Evolutionary conservation across 2,329 filamentous ascomycete genomes (phyloP).

Genomic region (Lachnellula subtilissima): DNA sequence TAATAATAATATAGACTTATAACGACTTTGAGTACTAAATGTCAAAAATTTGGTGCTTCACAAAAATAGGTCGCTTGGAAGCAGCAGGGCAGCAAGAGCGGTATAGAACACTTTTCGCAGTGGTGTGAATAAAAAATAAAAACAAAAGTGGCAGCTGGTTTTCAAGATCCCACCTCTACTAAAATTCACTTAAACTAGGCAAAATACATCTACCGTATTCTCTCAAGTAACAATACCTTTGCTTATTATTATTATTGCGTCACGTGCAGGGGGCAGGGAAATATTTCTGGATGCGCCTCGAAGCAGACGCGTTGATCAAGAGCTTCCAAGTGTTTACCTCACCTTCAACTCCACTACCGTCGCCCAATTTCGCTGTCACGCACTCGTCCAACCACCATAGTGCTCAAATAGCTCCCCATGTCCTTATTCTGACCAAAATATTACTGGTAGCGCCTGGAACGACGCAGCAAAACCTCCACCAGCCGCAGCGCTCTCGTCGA

Average conservation of each 20-base stretch:
- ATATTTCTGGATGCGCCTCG: background rate
- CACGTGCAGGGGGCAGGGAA: conserved; percentile 9
- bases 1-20: too few species aligned
- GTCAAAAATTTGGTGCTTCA: too few species aligned
- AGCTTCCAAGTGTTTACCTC: conserved; percentile 10
- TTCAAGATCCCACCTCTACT: background rate
- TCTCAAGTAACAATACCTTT: background rate
- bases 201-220: background rate
- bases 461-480: background rate
- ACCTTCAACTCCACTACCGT: conserved; percentile 4
- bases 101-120: too few species aligned
- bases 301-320: conserved; percentile 2
- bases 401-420: conserved; percentile 18
- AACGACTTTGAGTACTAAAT: too few species aligned
- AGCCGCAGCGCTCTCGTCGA: conserved; percentile 2
- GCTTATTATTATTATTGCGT: conserved; percentile 3
- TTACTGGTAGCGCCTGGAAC: conserved; percentile 10
- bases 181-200: background rate
- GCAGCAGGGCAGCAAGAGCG: background rate
- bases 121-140: too few species aligned
- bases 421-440: conserved; percentile 18
- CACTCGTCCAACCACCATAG: background rate
- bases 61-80: background rate
- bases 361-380: conserved; percentile 4
- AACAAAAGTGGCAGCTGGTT: too few species aligned